Evolutionary conservation across 176 grass and related monocot species (phyloP).

Genomic region (Zoysia pacifica): DNA sequence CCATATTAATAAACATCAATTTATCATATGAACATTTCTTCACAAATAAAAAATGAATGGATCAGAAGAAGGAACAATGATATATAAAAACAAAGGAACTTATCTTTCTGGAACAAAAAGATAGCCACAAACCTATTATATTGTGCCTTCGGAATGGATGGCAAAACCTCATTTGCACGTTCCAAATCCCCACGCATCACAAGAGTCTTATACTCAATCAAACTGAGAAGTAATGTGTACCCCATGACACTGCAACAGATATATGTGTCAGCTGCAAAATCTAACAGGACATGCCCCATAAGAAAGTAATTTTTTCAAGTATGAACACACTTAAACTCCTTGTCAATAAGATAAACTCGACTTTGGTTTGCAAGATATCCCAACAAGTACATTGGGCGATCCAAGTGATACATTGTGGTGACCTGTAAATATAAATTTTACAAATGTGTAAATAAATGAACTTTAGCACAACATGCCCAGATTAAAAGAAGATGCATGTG

Average conservation of each 20-base stretch:
- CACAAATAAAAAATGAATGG: neutral
- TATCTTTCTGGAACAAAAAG: constrained; percentile 22
- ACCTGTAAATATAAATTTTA: constrained; percentile 62
- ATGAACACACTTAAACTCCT: constrained; percentile 88
- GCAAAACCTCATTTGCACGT: constrained; percentile 81
- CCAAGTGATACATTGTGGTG: constrained; percentile 98
- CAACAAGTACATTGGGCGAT: constrained; percentile 97
- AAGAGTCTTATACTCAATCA: constrained; percentile 98
- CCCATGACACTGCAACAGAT: constrained; percentile 79
- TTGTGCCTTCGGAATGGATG: constrained; percentile 86
- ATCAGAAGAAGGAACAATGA: neutral
- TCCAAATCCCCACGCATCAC: constrained; percentile 98
- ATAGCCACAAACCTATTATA: constrained; percentile 70
- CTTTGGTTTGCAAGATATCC: constrained; percentile 98
- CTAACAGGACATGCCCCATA: constrained; percentile 23
- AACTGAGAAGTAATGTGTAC: constrained; percentile 95
- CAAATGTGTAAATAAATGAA: constrained; percentile 38
- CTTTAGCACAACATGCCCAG: constrained; percentile 10
- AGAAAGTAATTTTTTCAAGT: constrained; percentile 10
- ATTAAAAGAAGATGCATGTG: constrained; percentile 27
- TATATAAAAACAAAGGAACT: neutral
- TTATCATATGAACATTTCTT: constrained; percentile 12
- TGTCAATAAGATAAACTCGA: constrained; percentile 99
- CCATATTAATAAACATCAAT: constrained; percentile 2
- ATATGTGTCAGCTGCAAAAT: constrained; percentile 53